A percentile compares a stretch with the other conserved stretches of the same genome.
These are phyloP conservation scores for Sphaerulina musiva DNA, from an alignment of 2,329 filamentous ascomycete genomes.

Conservation along the genomic window DNA sequence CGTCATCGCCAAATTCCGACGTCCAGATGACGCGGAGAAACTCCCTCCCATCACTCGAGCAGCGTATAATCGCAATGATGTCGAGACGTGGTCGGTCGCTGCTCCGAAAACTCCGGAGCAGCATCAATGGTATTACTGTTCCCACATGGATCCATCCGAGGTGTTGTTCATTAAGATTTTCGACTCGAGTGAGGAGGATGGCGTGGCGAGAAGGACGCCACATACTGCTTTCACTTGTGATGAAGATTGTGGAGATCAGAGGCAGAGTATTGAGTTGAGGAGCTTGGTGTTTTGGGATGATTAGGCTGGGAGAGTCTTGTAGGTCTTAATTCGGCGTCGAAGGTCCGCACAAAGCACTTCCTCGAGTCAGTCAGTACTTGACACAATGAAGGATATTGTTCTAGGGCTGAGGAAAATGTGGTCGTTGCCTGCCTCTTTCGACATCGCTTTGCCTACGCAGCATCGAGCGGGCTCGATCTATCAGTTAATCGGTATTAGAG, in stretches of 20 bases:
- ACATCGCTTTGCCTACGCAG: too few species aligned
- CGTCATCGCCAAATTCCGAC: slow-evolving; percentile 3
- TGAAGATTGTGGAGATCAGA: slow-evolving; percentile 1
- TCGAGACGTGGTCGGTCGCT: slow-evolving; percentile 7
- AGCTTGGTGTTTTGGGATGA: slow-evolving; percentile 8
- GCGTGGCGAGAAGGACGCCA: slow-evolving; percentile 4
- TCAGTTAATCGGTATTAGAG: too few species aligned
- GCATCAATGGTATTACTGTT: slow-evolving; percentile 9
- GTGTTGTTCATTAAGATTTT: slow-evolving; percentile 10
- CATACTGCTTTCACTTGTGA: slow-evolving; percentile 8
- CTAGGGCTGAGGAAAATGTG: too few species aligned
- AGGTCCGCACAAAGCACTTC: too few species aligned
- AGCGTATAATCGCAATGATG: slow-evolving; percentile 2
- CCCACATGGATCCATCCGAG: neutral
- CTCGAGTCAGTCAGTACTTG: too few species aligned
- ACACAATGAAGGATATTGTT: too few species aligned
- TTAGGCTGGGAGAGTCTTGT: neutral
- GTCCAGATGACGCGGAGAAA: slow-evolving; percentile 2
- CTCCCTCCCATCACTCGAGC: slow-evolving; percentile 5
- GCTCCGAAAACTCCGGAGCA: neutral
- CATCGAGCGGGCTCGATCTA: too few species aligned
- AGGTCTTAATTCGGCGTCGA: too few species aligned
- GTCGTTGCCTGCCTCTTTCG: too few species aligned
- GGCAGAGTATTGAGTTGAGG: slow-evolving; percentile 9
- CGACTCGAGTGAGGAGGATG: slow-evolving; percentile 5